Evolutionary conservation across 306 rosid species (phyloP).

Genomic region (Quercus variabilis): DNA sequence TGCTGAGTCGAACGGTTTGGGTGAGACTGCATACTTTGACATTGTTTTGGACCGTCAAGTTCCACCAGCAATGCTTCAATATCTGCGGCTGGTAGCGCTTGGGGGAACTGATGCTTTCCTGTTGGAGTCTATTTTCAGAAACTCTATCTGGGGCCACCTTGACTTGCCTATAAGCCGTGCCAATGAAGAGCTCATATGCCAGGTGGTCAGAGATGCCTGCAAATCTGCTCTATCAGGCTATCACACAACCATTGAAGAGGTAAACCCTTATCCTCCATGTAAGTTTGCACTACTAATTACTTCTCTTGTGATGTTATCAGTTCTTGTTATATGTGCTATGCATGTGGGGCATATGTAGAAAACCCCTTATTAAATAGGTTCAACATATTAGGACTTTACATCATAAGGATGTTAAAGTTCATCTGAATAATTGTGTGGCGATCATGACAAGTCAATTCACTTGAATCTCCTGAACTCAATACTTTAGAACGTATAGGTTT

Average conservation of each 20-base stretch:
- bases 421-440: neutral
- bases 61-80: conserved; percentile 68
- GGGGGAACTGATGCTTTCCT: conserved; percentile 88
- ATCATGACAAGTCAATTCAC: too few relatives aligned
- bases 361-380: neutral
- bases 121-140: conserved; percentile 79
- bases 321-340: neutral
- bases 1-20: conserved; percentile 78
- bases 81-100: conserved; percentile 74
- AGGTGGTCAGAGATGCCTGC: conserved; percentile 68
- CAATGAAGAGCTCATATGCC: conserved; percentile 84
- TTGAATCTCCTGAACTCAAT: too few relatives aligned
- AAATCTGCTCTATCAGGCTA: conserved; percentile 74
- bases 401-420: neutral
- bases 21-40: conserved; percentile 72
- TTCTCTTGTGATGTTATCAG: neutral
- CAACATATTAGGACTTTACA: neutral
- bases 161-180: conserved; percentile 73
- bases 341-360: neutral
- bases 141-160: conserved; percentile 74
- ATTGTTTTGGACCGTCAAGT: conserved; percentile 52
- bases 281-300: neutral
- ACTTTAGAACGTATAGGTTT: too few relatives aligned
- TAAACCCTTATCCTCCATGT: conserved; percentile 15
- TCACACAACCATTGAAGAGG: conserved; percentile 87